Evolutionary conservation across 345 rosid genomes (phyloP), one percentile per base, ranked within the genome.

Genomic region (Heritiera fomes): DNA sequence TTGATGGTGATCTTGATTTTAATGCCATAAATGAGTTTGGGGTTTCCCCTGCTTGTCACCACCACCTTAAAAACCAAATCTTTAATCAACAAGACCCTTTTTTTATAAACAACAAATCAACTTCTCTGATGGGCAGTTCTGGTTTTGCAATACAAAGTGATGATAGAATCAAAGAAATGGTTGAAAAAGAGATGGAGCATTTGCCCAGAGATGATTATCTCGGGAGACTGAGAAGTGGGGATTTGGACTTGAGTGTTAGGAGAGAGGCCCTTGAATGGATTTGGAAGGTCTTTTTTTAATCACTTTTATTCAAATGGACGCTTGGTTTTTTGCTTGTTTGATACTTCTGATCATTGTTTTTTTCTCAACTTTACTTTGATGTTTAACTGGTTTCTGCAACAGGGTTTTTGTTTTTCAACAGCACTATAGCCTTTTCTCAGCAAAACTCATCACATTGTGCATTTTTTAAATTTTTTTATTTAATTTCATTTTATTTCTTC

Each of bases 221-320:
- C 70, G 80, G 69, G 76, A 88, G 91, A 82, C 81, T 92, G 40
- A 81, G 82, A 50, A 80, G 78, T 80, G 92, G 93, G 71, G 92
- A 87, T 79, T 83, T 86, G 84, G 91, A 87, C 78, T 77, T 86
- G 87, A 86, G 80, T 73, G 81, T 73, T 50, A 87, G 87, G 82
- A 87, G 83, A 73, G 87, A 87, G 78, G 93, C 92, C 83, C 82
- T 89, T 71, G 80, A 89, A 74, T 92, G 97, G 97, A 89, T 92
- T 83, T 81, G 52, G 78, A 90, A 90, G 94, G 97, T 89, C 45
- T 76, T 50, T 17, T 17, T 71, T 71, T 50, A 2, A 56, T 56
- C 62, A 1, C 20, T 53, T 73, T 64, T 40, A 6, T 74, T 63
- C 58, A 17, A 28, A 76, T 11, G 30, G 30, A 71, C 7, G 11